phyloP scores from a whole-genome alignment of 139 green algal species.

The Chlamydomonas schloesseri region DNA sequence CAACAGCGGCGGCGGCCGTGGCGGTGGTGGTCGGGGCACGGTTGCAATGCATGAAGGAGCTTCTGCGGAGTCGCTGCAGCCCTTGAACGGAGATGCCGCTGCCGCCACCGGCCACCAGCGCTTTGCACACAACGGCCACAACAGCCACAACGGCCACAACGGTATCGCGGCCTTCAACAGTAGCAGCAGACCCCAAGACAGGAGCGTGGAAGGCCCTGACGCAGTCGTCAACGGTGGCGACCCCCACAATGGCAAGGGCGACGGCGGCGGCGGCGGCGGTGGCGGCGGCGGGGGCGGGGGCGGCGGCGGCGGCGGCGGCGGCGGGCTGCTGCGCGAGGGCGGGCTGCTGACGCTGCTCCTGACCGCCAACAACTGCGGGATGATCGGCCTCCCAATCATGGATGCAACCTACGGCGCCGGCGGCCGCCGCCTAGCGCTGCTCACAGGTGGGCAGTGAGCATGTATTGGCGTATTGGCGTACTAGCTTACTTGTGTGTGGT shows the following conservation, averaged over 20 bases:
- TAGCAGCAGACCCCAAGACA: no score
- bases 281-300: neutral
- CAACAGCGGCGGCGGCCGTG: neutral
- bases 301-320: neutral
- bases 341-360: constrained; percentile 48
- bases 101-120: no score
- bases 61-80: no score
- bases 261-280: neutral
- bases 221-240: no score
- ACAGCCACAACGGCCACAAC: no score
- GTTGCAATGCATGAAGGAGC: no score
- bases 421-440: constrained; percentile 21
- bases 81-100: no score
- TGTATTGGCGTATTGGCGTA: neutral
- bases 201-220: no score
- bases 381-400: constrained; percentile 59
- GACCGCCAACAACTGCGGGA: constrained; percentile 52
- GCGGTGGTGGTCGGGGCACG: no score
- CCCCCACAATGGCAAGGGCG: neutral
- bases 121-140: no score
- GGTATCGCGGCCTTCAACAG: no score
- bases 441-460: neutral
- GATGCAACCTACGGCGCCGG: constrained; percentile 24
- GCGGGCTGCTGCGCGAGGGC: constrained; percentile 2
- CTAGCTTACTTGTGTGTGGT: no score